Evolutionary conservation across 2,329 filamentous ascomycete species (phyloP).

Genomic region (Mycogone perniciosa): DNA sequence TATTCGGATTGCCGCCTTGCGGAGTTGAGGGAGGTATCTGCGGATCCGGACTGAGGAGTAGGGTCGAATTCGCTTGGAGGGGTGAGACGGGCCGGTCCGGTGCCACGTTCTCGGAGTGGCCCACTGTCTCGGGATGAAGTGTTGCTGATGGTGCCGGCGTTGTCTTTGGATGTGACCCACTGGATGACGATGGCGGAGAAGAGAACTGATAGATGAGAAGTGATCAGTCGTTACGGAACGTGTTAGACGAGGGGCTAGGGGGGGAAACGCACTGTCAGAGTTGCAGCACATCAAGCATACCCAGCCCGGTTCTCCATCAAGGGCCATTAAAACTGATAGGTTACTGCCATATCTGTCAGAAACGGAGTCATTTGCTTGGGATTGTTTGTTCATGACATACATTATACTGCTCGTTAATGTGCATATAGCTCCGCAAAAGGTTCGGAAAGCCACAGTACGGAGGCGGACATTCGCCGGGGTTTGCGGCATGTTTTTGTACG

Average conservation of each 20-base stretch:
- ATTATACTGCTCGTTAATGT: constrained; percentile 53
- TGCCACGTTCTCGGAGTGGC: constrained; percentile 13
- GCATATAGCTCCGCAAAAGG: constrained; percentile 51
- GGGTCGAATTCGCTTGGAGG: constrained; percentile 12
- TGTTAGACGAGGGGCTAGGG: neutral
- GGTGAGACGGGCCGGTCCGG: constrained; percentile 4
- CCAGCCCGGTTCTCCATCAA: constrained; percentile 58
- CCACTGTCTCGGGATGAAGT: constrained; percentile 10
- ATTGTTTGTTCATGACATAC: constrained; percentile 30
- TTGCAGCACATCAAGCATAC: constrained; percentile 62
- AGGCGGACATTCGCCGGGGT: constrained; percentile 37
- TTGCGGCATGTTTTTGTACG: constrained; percentile 42
- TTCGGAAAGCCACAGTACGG: constrained; percentile 48
- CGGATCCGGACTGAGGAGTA: constrained; percentile 17
- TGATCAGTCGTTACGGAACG: neutral
- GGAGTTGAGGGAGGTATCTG: constrained; percentile 23
- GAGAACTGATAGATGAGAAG: constrained; percentile 37
- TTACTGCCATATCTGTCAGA: constrained; percentile 37
- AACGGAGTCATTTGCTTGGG: neutral
- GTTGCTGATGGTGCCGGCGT: constrained; percentile 27
- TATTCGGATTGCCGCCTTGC: constrained; percentile 15
- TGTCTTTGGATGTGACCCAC: constrained; percentile 49
- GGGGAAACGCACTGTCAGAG: constrained; percentile 44
- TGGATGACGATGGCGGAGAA: constrained; percentile 57
- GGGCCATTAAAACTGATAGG: constrained; percentile 49